These are phyloP conservation scores for Aspergillus proliferans DNA, from an alignment of 2,329 filamentous ascomycete species.

Conservation along the genomic window DNA sequence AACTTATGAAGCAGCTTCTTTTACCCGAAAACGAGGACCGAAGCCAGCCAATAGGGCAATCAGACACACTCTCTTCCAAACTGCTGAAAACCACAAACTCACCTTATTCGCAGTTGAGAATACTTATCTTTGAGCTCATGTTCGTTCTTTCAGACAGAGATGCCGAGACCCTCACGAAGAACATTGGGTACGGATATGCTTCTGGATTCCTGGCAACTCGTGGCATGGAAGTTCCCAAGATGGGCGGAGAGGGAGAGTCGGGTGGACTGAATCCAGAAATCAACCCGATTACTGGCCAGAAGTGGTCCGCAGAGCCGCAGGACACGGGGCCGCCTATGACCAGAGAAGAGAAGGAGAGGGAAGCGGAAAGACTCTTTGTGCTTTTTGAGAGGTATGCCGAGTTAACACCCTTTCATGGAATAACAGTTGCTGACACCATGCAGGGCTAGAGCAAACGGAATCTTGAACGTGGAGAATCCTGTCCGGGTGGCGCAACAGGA, in stretches of 20 bases:
- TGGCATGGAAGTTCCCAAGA: conserved; percentile 69
- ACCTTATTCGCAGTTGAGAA: conserved; percentile 65
- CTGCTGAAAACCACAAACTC: conserved; percentile 73
- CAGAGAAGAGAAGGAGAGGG: conserved; percentile 81
- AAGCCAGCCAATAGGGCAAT: conserved; percentile 67
- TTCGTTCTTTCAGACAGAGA: conserved; percentile 84
- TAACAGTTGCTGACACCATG: conserved; percentile 9
- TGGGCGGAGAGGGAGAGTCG: conserved; percentile 52
- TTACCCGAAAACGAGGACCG: conserved; percentile 74
- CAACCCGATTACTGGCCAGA: conserved; percentile 85
- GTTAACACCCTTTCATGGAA: conserved; percentile 4
- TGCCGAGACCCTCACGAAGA: conserved; percentile 72
- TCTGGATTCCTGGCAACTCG: conserved; percentile 83
- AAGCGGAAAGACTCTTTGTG: conserved; percentile 84
- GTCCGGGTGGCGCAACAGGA: conserved; percentile 63
- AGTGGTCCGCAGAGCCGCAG: conserved; percentile 60
- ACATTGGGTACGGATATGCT: conserved; percentile 91
- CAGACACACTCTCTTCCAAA: conserved; percentile 65
- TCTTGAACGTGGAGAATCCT: conserved; percentile 73
- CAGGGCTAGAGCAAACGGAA: conserved; percentile 64
- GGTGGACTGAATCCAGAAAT: conserved; percentile 36
- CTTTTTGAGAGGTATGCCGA: conserved; percentile 69
- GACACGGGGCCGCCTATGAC: conserved; percentile 69
- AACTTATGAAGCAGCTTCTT: conserved; percentile 59
- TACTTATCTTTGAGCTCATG: conserved; percentile 69